phyloP scores from a whole-genome alignment of 1,284 basidiomycete genomes.

The Ustilago shanxiensis region DNA sequence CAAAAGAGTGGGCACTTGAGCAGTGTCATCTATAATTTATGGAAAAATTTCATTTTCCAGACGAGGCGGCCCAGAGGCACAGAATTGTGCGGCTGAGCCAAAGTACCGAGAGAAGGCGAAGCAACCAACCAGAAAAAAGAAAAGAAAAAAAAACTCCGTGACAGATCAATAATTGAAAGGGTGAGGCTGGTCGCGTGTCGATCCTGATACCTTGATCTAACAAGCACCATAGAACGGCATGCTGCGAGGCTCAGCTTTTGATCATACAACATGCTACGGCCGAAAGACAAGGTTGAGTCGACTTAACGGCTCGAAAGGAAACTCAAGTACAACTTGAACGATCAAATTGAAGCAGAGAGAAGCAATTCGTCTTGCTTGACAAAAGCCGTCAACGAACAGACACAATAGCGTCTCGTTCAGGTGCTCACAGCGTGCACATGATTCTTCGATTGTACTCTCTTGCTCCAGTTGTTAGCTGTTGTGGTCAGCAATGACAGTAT shows the following conservation, averaged over 20 bases:
- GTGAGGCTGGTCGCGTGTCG: constrained; percentile 6
- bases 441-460: too few relatives aligned
- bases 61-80: background rate
- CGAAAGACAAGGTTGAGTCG: background rate
- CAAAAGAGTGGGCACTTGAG: constrained; percentile 1
- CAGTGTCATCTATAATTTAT: constrained; percentile 10
- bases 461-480: too few relatives aligned
- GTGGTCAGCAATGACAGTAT: too few relatives aligned
- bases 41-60: background rate
- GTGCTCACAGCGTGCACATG: too few relatives aligned
- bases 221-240: background rate
- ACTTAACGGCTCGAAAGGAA: background rate
- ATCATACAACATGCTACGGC: background rate
- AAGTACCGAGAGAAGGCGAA: too few relatives aligned
- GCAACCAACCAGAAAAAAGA: background rate
- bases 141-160: constrained; percentile 32
- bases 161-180: constrained; percentile 23
- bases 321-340: too few relatives aligned
- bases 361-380: too few relatives aligned
- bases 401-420: too few relatives aligned
- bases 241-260: background rate
- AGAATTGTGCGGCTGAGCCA: background rate
- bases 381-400: too few relatives aligned
- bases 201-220: constrained; percentile 17
- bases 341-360: background rate